phyloP scores from a whole-genome alignment of 108 stramenopile genomes.

The Epipyxis sp. region DNA sequence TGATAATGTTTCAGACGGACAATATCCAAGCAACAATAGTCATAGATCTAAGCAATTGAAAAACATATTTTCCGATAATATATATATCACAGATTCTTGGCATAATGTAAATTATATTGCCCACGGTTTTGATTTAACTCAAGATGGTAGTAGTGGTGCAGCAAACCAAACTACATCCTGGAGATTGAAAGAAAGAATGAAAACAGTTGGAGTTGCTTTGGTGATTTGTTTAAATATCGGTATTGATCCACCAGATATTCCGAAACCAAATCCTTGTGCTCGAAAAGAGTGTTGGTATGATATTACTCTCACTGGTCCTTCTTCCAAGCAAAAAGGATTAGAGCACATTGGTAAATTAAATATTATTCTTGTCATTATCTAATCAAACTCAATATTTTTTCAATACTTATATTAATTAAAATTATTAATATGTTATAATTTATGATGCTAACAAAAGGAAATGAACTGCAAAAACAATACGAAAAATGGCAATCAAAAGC shows the following conservation, averaged over 20 bases:
- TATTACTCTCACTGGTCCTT: constrained; percentile 64
- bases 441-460: no score
- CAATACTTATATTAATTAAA: no score
- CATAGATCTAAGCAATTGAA: constrained; percentile 1
- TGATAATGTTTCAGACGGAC: not conserved
- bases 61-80: not conserved
- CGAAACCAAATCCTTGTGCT: constrained; percentile 81
- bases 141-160: not conserved
- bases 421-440: no score
- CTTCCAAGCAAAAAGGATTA: constrained; percentile 67
- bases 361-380: no score
- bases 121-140: not conserved
- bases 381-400: no score
- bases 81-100: not conserved
- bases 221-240: constrained; percentile 90
- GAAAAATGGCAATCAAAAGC: constrained; percentile 73
- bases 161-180: no score
- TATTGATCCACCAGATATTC: constrained; percentile 92
- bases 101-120: not conserved
- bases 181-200: constrained; percentile 87
- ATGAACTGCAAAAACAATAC: constrained; percentile 82
- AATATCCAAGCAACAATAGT: not conserved
- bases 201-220: constrained; percentile 84
- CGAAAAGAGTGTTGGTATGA: constrained; percentile 92
- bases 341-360: constrained; percentile 83